Evolutionary conservation across 768 basidiomycete genomes (phyloP), one percentile per base, ranked within the genome.

Genomic region (Mycena amicta): DNA sequence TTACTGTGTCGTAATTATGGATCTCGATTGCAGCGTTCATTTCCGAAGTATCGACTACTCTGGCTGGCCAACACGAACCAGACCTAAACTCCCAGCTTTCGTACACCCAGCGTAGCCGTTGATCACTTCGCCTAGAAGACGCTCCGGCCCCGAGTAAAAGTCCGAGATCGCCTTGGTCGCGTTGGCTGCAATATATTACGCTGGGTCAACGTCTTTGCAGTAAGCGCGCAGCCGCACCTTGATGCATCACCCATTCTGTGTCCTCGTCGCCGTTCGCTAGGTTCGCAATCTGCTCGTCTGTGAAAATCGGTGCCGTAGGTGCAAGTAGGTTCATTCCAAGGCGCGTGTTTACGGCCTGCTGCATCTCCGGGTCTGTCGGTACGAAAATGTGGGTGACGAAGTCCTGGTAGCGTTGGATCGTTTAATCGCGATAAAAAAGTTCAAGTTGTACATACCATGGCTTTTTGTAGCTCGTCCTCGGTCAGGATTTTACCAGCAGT

Each of bases 391-490:
- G 53, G 8, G 61, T 62, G 23, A 62, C 61, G 25, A 62, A 62
- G 33, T 62, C 53, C 61, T 62, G 29, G 33, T n/a, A n/a, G n/a
- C n/a, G n/a, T n/a, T n/a, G n/a, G n/a, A n/a, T n/a, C n/a, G n/a
- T n/a, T n/a, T n/a, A n/a, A n/a, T n/a, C n/a, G n/a, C n/a, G n/a
- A n/a, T n/a, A n/a, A n/a, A n/a, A n/a, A n/a, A n/a, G n/a, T n/a
- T n/a, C n/a, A n/a, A n/a, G n/a, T n/a, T n/a, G n/a, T n/a, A n/a
- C n/a, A n/a, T n/a, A n/a, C n/a, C n/a, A n/a, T n/a, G n/a, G n/a
- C n/a, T n/a, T n/a, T n/a, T n/a, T 83, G 75, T 0, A 85, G 71
- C 59, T 86, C 85, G 55, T 72, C 67, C 56, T 80, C 80, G 2
- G 81, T 79, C 28, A 84, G 68, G 46, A 52, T 66, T 26, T 71